phyloP scores from a whole-genome alignment of 768 basidiomycete species.

The Pleurotus pulmonarius region DNA sequence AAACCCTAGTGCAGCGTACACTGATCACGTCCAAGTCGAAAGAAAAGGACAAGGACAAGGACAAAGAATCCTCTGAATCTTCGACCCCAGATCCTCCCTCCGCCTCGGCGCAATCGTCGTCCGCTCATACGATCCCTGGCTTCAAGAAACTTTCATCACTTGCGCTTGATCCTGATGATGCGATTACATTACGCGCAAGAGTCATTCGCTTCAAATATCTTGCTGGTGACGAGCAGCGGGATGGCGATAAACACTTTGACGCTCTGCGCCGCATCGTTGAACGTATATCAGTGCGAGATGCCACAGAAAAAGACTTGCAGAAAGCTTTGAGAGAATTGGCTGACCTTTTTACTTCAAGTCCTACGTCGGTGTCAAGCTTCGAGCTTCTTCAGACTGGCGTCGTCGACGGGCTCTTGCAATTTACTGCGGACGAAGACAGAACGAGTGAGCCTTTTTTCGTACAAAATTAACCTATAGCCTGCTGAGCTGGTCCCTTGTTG shows the following conservation, averaged over 20 bases:
- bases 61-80: conserved; percentile 26
- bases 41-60: conserved; percentile 46
- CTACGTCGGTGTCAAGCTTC: conserved; percentile 88
- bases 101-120: conserved; percentile 17
- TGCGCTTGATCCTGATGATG: conserved; percentile 82
- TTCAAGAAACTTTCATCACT: conserved; percentile 69
- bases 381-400: conserved; percentile 93
- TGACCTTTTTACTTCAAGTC: conserved; percentile 70
- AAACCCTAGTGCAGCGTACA: conserved; percentile 61
- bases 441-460: conserved; percentile 39
- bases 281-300: conserved; percentile 49
- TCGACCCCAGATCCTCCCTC: conserved; percentile 36
- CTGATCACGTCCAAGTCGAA: conserved; percentile 49
- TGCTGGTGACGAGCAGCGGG: conserved; percentile 48
- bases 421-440: conserved; percentile 68
- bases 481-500: background rate
- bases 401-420: conserved; percentile 80
- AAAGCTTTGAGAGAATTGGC: conserved; percentile 74
- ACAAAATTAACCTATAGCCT: conserved; percentile 3
- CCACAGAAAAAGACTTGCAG: conserved; percentile 59
- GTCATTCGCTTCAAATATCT: conserved; percentile 85
- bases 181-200: conserved; percentile 87
- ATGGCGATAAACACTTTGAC: conserved; percentile 60
- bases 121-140: conserved; percentile 50
- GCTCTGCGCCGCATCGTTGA: conserved; percentile 63